phyloP scores from a whole-genome alignment of 768 basidiomycete species.

The Gloeophyllum trabeum region DNA sequence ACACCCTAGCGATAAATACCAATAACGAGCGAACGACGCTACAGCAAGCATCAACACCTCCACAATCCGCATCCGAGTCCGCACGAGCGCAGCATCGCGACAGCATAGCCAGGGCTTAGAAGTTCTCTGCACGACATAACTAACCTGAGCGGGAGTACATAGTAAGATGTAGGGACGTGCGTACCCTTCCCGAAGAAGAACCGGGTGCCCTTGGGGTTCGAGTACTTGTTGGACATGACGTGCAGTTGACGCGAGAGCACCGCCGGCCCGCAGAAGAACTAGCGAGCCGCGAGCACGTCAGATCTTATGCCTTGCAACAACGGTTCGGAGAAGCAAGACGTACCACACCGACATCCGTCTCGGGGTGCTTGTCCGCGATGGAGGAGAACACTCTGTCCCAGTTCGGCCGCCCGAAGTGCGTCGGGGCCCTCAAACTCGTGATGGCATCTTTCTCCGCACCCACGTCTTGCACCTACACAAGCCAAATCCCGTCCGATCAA shows the following conservation, averaged over 20 bases:
- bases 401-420: conserved; percentile 87
- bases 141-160: too few species aligned
- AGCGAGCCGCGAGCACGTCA: conserved; percentile 3
- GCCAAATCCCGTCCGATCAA: too few species aligned
- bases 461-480: conserved; percentile 65
- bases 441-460: conserved; percentile 90
- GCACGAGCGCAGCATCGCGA: too few species aligned
- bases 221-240: conserved; percentile 77
- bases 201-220: conserved; percentile 60
- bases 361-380: conserved; percentile 72
- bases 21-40: too few species aligned
- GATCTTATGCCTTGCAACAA: neutral
- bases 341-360: conserved; percentile 85
- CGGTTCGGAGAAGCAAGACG: conserved; percentile 13
- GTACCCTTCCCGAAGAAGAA: conserved; percentile 94
- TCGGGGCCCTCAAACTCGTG: conserved; percentile 80
- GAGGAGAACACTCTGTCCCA: conserved; percentile 68
- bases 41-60: too few species aligned
- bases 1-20: too few species aligned
- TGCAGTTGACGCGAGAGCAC: conserved; percentile 64
- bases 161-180: too few species aligned
- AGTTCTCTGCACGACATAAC: too few species aligned
- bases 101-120: too few species aligned
- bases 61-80: too few species aligned
- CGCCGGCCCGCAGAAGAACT: conserved; percentile 83